Evolutionary conservation across 192 early-diverging fungal genomes (phyloP), one percentile per base, ranked within the genome.

Genomic region (Glomus cerebriforme): DNA sequence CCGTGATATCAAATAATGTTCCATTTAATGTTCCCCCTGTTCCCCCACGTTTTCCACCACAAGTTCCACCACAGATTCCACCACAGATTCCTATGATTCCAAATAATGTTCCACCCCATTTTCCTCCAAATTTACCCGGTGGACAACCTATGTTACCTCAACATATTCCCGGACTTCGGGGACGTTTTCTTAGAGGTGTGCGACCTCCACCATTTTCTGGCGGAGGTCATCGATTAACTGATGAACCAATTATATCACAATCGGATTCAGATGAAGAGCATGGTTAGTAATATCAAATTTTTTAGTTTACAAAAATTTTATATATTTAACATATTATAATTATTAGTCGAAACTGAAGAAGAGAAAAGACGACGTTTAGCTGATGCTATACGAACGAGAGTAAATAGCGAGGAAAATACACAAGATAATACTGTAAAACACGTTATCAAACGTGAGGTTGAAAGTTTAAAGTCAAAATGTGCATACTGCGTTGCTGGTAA

Each of bases 321-420:
- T 22, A 22, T 12, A 22, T 6, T 54, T 54, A 19, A 54, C 49
- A 1, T 4, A 54, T 54, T 54, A 54, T 22, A 0, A n/a, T 2
- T 54, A 54, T 22, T 54, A 54, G 49, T 22, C 1, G 49, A 22
- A 22, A 54, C 15, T 7, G 63, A 65, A 0, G 63, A 65, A 65
- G 63, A 65, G 24, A 65, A 65, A 65, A 65, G 63, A 10, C 0
- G 10, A 17, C 63, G 63, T 13, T 24, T 65, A 10, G 63, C 63
- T 65, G 63, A 65, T 31, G 63, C 63, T 65, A 31, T 65, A 65
- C 63, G 32, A 19, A n/a, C 63, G 3, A 27, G 63, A 29, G 63
- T 31, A 31, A 13, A 29, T 32, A 2, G 29, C 17, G 63, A 65
- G 2, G 26, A 65, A 31, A 19, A 27, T 65, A 15, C 32, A 31